Conservation (phyloP, 1,139 yeast species). For the Diutina sp. region DNA sequence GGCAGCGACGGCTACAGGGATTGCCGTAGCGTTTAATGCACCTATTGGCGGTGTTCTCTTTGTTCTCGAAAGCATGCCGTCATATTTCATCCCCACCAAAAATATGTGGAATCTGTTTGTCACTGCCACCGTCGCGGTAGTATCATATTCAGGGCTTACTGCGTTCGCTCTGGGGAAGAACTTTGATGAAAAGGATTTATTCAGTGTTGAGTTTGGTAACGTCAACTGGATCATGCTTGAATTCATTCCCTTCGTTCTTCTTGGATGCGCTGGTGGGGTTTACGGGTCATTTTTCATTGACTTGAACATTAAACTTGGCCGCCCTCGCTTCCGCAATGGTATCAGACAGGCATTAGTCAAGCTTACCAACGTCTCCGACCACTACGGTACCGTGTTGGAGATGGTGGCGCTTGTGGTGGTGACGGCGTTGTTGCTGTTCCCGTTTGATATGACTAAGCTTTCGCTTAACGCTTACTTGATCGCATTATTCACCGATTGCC, state of each 20-base stretch:
- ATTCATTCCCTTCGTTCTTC: constrained; percentile 48
- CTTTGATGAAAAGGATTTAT: constrained; percentile 39
- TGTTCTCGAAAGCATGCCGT: constrained; percentile 61
- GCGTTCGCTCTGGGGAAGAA: constrained; percentile 39
- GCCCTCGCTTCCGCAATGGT: constrained; percentile 4
- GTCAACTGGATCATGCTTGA: constrained; percentile 60
- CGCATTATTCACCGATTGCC: constrained; percentile 55
- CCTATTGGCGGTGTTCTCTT: constrained; percentile 93
- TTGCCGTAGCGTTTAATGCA: constrained; percentile 85
- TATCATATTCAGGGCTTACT: constrained; percentile 41
- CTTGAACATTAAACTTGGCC: constrained; percentile 26
- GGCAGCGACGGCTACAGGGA: constrained; percentile 90
- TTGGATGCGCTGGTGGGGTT: constrained; percentile 61
- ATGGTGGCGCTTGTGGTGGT: constrained; percentile 31
- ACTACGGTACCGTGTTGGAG: constrained; percentile 16
- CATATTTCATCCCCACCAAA: constrained; percentile 44
- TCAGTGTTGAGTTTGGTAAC: constrained; percentile 51
- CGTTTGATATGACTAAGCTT: constrained; percentile 27
- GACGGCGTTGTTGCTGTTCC: constrained; percentile 45
- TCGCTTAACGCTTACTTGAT: constrained; percentile 46
- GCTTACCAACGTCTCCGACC: neutral
- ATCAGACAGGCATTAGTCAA: neutral
- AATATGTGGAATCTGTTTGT: constrained; percentile 78
- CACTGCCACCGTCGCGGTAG: constrained; percentile 63
- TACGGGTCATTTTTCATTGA: constrained; percentile 45